These are phyloP conservation scores for Calocybe gangraenosa DNA, from an alignment of 768 basidiomycete species.

Conservation along the genomic window DNA sequence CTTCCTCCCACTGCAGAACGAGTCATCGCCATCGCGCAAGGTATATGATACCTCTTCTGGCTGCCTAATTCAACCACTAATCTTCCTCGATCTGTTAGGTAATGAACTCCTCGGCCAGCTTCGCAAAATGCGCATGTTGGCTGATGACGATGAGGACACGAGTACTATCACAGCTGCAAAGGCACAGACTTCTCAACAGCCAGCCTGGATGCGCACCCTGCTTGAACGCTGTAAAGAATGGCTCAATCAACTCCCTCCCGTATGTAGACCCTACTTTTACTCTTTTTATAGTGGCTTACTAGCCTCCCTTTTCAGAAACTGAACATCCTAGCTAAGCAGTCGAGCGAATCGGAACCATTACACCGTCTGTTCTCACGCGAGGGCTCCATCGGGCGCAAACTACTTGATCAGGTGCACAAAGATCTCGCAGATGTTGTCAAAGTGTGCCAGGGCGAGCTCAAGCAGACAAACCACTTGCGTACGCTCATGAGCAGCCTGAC, in stretches of 20 bases:
- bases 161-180: conserved; percentile 51
- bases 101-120: conserved; percentile 81
- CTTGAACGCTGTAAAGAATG: conserved; percentile 82
- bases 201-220: conserved; percentile 92
- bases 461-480: conserved; percentile 96
- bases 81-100: conserved; percentile 39
- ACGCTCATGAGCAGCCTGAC: conserved; percentile 84
- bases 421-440: conserved; percentile 81
- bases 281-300: conserved; percentile 9
- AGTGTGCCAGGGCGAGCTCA: conserved; percentile 82
- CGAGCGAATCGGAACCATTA: conserved; percentile 77
- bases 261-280: conserved; percentile 29
- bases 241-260: conserved; percentile 72
- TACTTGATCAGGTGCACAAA: conserved; percentile 73
- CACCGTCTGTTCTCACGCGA: conserved; percentile 89
- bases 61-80: conserved; percentile 1
- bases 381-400: conserved; percentile 69
- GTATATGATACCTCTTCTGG: conserved; percentile 35
- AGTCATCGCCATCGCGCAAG: conserved; percentile 88
- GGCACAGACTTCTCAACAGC: conserved; percentile 65
- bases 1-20: conserved; percentile 90
- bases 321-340: conserved; percentile 58
- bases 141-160: conserved; percentile 79
- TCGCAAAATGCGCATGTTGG: conserved; percentile 87
- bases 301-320: conserved; percentile 46